Base-by-base conservation (phyloP, 2,329 filamentous ascomycete species). In the Sphaerulina vaccinii region DNA sequence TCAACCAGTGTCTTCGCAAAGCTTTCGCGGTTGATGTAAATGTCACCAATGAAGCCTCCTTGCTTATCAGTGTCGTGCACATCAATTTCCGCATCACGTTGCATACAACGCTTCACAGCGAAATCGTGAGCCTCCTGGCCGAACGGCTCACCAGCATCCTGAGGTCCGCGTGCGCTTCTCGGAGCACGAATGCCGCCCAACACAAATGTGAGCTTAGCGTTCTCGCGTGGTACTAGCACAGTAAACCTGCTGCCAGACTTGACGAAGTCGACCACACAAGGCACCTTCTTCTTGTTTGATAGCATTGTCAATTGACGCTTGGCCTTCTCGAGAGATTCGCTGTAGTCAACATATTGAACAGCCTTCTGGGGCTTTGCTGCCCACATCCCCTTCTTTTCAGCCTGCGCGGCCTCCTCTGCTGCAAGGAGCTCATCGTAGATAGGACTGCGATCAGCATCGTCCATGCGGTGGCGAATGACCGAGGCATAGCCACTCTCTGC, bases 221-320 rank as follows among this genome's bases (percentile, higher is more conserved):
- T 90, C 69, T 99, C 93, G 29, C 91, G 86, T 40, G 93, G 92
- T 42, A 99, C 84, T 8, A 99, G 77, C 29, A 99, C 79, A 21
- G 90, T 95, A 72, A 97, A 99, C 61, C 93, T 84, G 35, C 91
- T 95, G 23, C 88, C 93, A n/a, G 90, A 88, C 74, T 97, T 96
- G 77, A 95, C 93, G 70, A 95, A 99, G 71, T 99, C 93, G 36
- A 99, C 90, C 62, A 99, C 80, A 9, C 88, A 93, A 6, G 93
- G 90, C 3, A 97, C 86, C 71, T 88, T 92, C 78, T 90, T 92
- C 71, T 96, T 91, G 48, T 92, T 84, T 56, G 93, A 88, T 24
- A 99, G 80, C 18, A 90, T 85, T 9, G 88, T 87, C 32, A 95
- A 80, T 71, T 96, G 90, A 48, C 96, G 86, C 80, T 96, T 97